Evolutionary conservation across 2,329 filamentous ascomycete genomes (phyloP).

Genomic region (Pseudogymnoascus sp.): DNA sequence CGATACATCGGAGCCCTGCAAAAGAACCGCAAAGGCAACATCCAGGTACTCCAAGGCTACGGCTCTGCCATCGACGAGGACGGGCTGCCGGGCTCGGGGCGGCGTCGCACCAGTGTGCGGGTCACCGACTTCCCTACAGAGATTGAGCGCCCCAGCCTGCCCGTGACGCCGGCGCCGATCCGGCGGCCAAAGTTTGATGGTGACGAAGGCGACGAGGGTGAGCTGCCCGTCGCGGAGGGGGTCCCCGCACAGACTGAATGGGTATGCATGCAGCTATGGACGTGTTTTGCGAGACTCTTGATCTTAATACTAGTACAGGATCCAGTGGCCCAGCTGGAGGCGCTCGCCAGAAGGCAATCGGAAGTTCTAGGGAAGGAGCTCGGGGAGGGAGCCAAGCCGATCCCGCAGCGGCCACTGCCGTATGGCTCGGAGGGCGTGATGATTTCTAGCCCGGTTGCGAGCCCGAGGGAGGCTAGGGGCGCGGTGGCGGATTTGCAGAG

Average conservation of each 20-base stretch:
- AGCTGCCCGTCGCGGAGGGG: constrained; percentile 67
- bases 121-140: constrained; percentile 83
- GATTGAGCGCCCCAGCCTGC: constrained; percentile 74
- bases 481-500: not conserved
- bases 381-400: constrained; percentile 32
- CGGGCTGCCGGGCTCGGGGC: constrained; percentile 21
- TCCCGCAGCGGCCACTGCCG: constrained; percentile 42
- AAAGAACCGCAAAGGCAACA: constrained; percentile 44
- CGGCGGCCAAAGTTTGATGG: constrained; percentile 57
- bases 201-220: constrained; percentile 40
- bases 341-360: constrained; percentile 58
- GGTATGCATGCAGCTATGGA: constrained; percentile 64
- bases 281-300: constrained; percentile 35
- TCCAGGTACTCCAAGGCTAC: constrained; percentile 29
- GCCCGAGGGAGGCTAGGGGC: not conserved
- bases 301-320: constrained; percentile 49
- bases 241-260: constrained; percentile 84
- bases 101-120: constrained; percentile 45
- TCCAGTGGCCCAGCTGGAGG: constrained; percentile 59
- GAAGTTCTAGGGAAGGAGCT: constrained; percentile 50
- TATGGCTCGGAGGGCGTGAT: constrained; percentile 43
- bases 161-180: constrained; percentile 81
- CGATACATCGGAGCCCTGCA: constrained; percentile 74
- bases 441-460: constrained; percentile 32
- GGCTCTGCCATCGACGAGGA: constrained; percentile 25